These are phyloP conservation scores for Hypoxylon sp. DNA, from an alignment of 2,329 filamentous ascomycete species.

Conservation along the genomic window DNA sequence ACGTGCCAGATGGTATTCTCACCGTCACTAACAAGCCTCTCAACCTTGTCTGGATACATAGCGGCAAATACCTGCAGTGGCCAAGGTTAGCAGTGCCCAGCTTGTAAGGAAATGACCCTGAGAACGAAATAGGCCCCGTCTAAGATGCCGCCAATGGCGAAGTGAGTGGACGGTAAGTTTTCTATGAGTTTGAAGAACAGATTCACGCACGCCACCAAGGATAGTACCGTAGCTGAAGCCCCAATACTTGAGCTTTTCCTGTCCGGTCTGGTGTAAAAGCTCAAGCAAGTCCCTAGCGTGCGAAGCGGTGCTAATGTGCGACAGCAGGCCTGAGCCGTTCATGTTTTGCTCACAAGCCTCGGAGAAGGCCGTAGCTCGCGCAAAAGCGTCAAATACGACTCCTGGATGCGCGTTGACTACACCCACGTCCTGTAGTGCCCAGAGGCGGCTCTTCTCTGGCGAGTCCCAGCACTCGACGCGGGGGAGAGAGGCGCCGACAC, in stretches of 20 bases:
- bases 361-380: slow-evolving; percentile 52
- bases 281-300: slow-evolving; percentile 58
- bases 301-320: slow-evolving; percentile 54
- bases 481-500: slow-evolving; percentile 59
- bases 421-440: slow-evolving; percentile 54
- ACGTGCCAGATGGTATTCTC: slow-evolving; percentile 29
- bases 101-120: background rate
- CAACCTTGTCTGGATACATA: slow-evolving; percentile 60
- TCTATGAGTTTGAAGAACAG: background rate
- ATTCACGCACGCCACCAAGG: slow-evolving; percentile 52
- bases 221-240: slow-evolving; percentile 64
- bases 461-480: slow-evolving; percentile 60
- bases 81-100: background rate
- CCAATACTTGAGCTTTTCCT: slow-evolving; percentile 58
- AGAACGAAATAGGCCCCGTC: background rate
- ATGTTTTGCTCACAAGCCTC: slow-evolving; percentile 53
- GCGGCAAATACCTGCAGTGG: slow-evolving; percentile 53
- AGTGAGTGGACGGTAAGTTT: background rate
- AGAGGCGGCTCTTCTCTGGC: slow-evolving; percentile 52
- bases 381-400: slow-evolving; percentile 55
- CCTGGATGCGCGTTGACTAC: slow-evolving; percentile 57
- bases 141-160: background rate
- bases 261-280: slow-evolving; percentile 52
- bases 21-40: slow-evolving; percentile 60
- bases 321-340: slow-evolving; percentile 48